A percentile compares a stretch with the other conserved stretches of the same genome.
These are phyloP conservation scores for Fonsecaea nubica DNA, from an alignment of 2,329 filamentous ascomycete species.

Conservation along the genomic window DNA sequence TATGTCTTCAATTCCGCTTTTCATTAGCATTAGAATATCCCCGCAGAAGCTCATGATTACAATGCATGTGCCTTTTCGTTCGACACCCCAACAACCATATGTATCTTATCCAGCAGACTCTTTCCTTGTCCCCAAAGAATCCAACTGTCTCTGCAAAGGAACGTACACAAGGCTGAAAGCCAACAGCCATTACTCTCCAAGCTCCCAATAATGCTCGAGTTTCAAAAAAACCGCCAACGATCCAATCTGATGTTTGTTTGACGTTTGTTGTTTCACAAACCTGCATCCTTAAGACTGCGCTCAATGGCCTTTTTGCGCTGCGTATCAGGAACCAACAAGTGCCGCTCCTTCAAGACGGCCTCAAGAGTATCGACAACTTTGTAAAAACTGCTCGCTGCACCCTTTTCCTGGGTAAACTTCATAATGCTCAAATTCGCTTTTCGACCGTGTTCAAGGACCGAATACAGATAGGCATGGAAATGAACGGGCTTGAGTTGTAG, in stretches of 20 bases:
- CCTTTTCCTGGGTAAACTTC: conserved; percentile 85
- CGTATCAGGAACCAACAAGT: conserved; percentile 72
- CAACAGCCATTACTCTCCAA: conserved; percentile 7
- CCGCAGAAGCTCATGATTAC: conserved; percentile 3
- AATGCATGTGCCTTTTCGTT: neutral
- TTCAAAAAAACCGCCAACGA: conserved; percentile 11
- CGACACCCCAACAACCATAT: conserved; percentile 2
- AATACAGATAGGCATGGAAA: conserved; percentile 86
- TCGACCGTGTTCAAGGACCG: conserved; percentile 82
- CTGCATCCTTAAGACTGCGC: conserved; percentile 39
- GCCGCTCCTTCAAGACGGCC: conserved; percentile 68
- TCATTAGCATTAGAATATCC: conserved; percentile 11
- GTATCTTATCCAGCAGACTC: conserved; percentile 22
- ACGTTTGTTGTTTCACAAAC: conserved; percentile 27
- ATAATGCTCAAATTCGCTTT: conserved; percentile 78
- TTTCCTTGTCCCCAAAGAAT: conserved; percentile 19
- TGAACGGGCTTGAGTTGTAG: conserved; percentile 85
- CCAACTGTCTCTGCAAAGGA: conserved; percentile 25
- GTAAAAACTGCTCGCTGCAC: conserved; percentile 89
- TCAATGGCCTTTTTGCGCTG: conserved; percentile 73
- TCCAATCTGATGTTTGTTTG: conserved; percentile 6
- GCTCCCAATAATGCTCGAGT: conserved; percentile 10
- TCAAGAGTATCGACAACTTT: conserved; percentile 79
- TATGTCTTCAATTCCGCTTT: neutral
- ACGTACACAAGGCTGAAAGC: conserved; percentile 29